These are phyloP conservation scores for Gentiana macrophylla DNA, from an alignment of 257 asterid species.

Conservation along the genomic window DNA sequence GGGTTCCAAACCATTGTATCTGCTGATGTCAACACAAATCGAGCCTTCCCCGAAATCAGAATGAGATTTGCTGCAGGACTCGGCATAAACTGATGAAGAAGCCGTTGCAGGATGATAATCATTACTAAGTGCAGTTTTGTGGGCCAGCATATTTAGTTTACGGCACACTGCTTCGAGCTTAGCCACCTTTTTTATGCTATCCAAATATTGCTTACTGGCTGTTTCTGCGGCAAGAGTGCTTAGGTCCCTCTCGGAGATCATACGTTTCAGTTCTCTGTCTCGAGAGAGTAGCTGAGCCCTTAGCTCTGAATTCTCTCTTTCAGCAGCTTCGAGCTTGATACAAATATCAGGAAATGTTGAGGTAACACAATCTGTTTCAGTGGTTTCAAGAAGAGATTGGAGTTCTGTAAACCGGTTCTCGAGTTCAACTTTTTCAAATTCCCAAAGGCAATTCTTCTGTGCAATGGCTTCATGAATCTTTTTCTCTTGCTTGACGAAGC, in stretches of 20 bases:
- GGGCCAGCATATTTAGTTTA: conserved; percentile 38
- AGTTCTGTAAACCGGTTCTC: conserved; percentile 45
- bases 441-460: conserved; percentile 40
- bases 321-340: conserved; percentile 47
- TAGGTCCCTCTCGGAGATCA: conserved; percentile 47
- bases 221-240: conserved; percentile 61
- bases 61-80: conserved; percentile 14
- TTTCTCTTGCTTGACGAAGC: conserved; percentile 47
- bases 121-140: conserved; percentile 22
- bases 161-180: conserved; percentile 82
- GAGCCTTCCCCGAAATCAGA: too few species aligned
- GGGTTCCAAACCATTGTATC: too few species aligned
- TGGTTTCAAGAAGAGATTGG: conserved; percentile 34
- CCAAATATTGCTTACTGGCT: conserved; percentile 74
- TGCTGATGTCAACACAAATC: too few species aligned
- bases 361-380: conserved; percentile 27
- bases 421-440: conserved; percentile 39
- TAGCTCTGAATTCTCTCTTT: conserved; percentile 49
- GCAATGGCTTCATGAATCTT: conserved; percentile 34
- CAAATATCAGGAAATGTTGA: conserved; percentile 27
- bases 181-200: conserved; percentile 43
- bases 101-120: conserved; percentile 26
- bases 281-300: conserved; percentile 37
- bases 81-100: conserved; percentile 41
- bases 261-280: conserved; percentile 32